phyloP scores from a whole-genome alignment of 305 asterid species.

The Rubia occidens region DNA sequence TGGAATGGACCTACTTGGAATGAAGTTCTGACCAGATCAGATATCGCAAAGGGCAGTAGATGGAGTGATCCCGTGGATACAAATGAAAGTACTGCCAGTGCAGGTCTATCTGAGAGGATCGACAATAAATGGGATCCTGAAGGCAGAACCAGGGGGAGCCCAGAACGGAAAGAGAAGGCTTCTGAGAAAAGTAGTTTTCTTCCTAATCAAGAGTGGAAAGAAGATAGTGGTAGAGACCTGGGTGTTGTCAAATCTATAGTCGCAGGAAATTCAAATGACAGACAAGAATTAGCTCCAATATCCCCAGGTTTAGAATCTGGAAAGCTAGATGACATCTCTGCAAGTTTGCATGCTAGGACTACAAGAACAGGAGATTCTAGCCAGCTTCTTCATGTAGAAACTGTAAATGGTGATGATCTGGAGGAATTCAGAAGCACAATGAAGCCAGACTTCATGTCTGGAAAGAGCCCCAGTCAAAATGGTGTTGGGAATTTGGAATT shows the following conservation, averaged over 20 bases:
- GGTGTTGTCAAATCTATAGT: constrained; percentile 26
- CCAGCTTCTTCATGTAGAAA: constrained; percentile 19
- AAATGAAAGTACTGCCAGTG: constrained; percentile 19
- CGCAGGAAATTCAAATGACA: constrained; percentile 26
- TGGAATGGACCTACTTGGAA: constrained; percentile 39
- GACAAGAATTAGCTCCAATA: constrained; percentile 20
- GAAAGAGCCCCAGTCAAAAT: constrained; percentile 33
- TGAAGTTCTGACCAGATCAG: constrained; percentile 23
- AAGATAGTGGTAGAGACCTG: constrained; percentile 27
- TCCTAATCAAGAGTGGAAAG: constrained; percentile 24
- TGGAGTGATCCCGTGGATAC: constrained; percentile 30
- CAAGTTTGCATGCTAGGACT: constrained; percentile 26
- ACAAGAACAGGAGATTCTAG: constrained; percentile 26
- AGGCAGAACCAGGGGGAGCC: constrained; percentile 26
- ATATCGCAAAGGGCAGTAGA: constrained; percentile 25
- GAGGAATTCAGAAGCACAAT: constrained; percentile 26
- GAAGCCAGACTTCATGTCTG: constrained; percentile 32
- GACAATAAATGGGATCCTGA: constrained; percentile 29
- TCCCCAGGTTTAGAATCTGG: constrained; percentile 30
- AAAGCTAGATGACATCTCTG: constrained; percentile 26
- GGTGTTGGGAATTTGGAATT: constrained; percentile 29
- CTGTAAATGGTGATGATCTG: constrained; percentile 27
- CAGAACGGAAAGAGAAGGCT: constrained; percentile 28
- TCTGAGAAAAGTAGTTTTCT: constrained; percentile 22
- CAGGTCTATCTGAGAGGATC: constrained; percentile 19